Conservation (phyloP, 106 monocot species). For the Alisma plantagoaquatica region DNA sequence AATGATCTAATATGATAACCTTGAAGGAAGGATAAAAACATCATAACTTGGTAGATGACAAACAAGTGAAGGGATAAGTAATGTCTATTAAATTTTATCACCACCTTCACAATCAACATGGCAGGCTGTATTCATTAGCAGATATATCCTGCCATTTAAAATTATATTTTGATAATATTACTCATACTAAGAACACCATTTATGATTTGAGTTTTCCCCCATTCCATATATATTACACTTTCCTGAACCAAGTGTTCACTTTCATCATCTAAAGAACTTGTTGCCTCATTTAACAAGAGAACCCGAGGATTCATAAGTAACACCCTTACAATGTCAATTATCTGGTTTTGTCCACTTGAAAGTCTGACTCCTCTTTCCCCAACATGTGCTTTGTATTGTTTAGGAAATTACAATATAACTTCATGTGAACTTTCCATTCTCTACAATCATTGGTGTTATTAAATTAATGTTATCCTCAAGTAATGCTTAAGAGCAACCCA, state of each 20-base stretch:
- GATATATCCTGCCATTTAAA: too few relatives aligned
- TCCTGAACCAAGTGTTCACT: slow-evolving; percentile 98
- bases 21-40: too few relatives aligned
- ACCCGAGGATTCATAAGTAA: slow-evolving; percentile 65
- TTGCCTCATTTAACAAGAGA: slow-evolving; percentile 65
- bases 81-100: too few relatives aligned
- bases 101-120: too few relatives aligned
- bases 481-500: background rate
- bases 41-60: too few relatives aligned
- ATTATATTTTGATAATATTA: too few relatives aligned
- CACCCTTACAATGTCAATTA: slow-evolving; percentile 78
- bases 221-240: too few relatives aligned
- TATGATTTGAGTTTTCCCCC: too few relatives aligned
- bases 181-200: too few relatives aligned
- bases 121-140: too few relatives aligned
- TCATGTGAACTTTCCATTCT: slow-evolving; percentile 99
- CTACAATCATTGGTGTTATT: slow-evolving; percentile 28
- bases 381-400: slow-evolving; percentile 73
- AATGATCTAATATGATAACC: too few relatives aligned
- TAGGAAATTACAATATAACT: slow-evolving; percentile 80
- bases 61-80: too few relatives aligned
- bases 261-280: slow-evolving; percentile 91
- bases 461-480: background rate
- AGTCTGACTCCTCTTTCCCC: slow-evolving; percentile 87
- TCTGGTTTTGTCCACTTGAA: slow-evolving; percentile 96